These are phyloP conservation scores for Perilla frutescens DNA, from an alignment of 257 asterid genomes.

Conservation along the genomic window DNA sequence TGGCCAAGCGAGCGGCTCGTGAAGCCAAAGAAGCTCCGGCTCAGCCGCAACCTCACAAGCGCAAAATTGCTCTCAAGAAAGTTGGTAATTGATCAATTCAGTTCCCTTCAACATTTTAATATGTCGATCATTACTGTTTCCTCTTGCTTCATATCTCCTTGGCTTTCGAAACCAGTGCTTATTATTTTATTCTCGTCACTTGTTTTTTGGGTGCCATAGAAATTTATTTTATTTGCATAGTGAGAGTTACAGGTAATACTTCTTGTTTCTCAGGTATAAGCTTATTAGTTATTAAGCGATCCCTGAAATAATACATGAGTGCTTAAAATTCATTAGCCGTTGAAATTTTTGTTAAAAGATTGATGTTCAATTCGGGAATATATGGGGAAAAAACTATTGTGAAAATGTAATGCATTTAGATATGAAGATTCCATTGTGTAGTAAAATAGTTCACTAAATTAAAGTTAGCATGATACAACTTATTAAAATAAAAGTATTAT, in stretches of 20 bases:
- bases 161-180: background rate
- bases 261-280: too few relatives aligned
- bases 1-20: conserved; percentile 98
- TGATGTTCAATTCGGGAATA: background rate
- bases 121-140: background rate
- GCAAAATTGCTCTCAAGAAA: conserved; percentile 72
- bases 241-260: background rate
- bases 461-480: background rate
- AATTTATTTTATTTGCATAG: background rate
- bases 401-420: background rate
- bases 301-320: background rate
- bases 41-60: conserved; percentile 99
- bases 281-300: background rate
- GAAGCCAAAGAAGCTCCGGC: conserved; percentile 98
- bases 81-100: conserved; percentile 48
- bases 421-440: background rate
- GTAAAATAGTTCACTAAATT: background rate
- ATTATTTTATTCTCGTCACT: background rate
- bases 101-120: background rate
- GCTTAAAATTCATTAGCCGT: too few relatives aligned
- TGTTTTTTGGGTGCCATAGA: background rate
- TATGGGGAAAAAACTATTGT: background rate
- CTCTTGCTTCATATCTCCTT: background rate
- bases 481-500: background rate
- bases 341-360: background rate